These are phyloP conservation scores for Zymoseptoria tritici DNA, from an alignment of 2,329 filamentous ascomycete genomes.

Conservation along the genomic window DNA sequence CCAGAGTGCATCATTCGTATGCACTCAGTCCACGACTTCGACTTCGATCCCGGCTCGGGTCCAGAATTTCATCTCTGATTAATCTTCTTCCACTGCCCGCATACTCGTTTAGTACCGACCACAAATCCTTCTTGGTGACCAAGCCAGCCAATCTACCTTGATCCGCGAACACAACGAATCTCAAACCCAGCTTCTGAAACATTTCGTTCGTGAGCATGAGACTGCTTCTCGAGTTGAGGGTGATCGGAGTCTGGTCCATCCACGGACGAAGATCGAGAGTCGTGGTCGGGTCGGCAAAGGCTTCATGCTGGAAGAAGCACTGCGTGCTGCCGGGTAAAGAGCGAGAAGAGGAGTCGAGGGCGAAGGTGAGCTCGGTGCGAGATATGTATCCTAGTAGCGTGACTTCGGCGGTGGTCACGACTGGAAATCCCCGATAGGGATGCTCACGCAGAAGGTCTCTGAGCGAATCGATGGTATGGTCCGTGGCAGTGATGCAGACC, in stretches of 20 bases:
- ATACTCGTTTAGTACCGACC: slow-evolving; percentile 79
- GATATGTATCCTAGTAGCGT: slow-evolving; percentile 89
- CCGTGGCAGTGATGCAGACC: slow-evolving; percentile 72
- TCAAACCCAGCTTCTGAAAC: slow-evolving; percentile 87
- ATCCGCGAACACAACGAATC: slow-evolving; percentile 83
- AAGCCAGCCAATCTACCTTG: slow-evolving; percentile 74
- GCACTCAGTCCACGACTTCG: background rate
- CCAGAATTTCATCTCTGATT: background rate
- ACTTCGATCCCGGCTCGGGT: background rate
- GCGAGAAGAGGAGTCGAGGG: slow-evolving; percentile 58
- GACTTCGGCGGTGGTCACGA: slow-evolving; percentile 72
- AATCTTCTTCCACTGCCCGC: slow-evolving; percentile 31
- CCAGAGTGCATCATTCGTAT: background rate
- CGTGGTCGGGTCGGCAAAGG: slow-evolving; percentile 66
- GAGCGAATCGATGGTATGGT: slow-evolving; percentile 72
- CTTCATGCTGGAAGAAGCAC: slow-evolving; percentile 76
- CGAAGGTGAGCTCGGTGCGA: slow-evolving; percentile 78
- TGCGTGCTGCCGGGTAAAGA: slow-evolving; percentile 63
- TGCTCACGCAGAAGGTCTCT: slow-evolving; percentile 63
- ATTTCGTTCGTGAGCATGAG: slow-evolving; percentile 84
- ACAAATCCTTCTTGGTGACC: slow-evolving; percentile 95
- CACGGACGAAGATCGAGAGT: slow-evolving; percentile 86
- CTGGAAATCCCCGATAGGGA: slow-evolving; percentile 82
- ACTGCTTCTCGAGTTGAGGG: slow-evolving; percentile 65
- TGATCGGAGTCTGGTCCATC: slow-evolving; percentile 99